Base-by-base conservation (phyloP, 2,329 filamentous ascomycete species). In the Cercospora citrullina region DNA sequence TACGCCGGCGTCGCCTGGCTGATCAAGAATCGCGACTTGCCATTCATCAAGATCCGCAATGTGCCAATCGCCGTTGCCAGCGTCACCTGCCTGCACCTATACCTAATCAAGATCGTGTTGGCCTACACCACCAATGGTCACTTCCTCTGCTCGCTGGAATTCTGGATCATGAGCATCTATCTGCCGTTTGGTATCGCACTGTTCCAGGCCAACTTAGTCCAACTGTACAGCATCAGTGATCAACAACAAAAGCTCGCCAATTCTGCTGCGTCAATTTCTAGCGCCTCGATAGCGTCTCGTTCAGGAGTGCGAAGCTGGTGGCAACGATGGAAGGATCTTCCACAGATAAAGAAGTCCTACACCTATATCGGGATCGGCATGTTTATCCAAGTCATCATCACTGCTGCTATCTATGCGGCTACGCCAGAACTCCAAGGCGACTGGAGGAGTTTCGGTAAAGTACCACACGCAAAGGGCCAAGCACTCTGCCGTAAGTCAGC, bases 91-190 rank as follows among this genome's bases (percentile, higher is more conserved):
- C 64, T 80, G 4, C 82, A 84, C 68, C 72, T 84, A 64, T 80
- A 79, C 21, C 80, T 82, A n/a, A 77, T 80, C 10, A 76, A 83
- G 28, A 81, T 82, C 7, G 59, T 78, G 9, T 77, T 81, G 3
- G 78, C 84, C 64, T 79, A 79, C 55, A 76, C 77, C 5, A 74
- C 76, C 12, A 79, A 79, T 69, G 77, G 77, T 42, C 69, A 74
- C 59, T 79, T 76, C 70, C 85, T 87, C 0, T 86, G 86, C 63
- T 79, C 83, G 21, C 81, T 81, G 16, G 86, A 89, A 77, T 91
- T 84, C 75, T 91, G 88, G 87, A 83, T 89, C 77, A 91, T 91
- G 89, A 85, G 86, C 69, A 81, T 87, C 65, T 89, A 87, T 76
- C 80, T 90, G 3, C 89, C 89, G 10, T 84, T 87, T 59, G 88